These are phyloP conservation scores for Erysimum pusillum DNA, from an alignment of 441 rosid species.

Conservation along the genomic window DNA sequence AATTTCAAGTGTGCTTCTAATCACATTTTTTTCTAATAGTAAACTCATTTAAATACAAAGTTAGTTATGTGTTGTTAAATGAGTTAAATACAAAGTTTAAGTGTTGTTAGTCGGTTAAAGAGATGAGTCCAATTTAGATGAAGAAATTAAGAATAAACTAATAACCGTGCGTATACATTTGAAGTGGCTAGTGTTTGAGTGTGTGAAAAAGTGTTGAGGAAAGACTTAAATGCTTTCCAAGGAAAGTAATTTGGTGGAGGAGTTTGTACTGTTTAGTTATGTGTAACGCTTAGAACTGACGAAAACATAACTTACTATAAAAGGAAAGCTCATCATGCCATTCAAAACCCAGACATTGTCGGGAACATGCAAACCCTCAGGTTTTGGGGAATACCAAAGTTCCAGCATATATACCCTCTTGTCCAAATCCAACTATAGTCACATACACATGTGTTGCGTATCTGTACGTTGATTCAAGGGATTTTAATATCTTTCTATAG, in stretches of 20 bases:
- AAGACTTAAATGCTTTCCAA: conserved; percentile 42
- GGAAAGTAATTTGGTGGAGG: conserved; percentile 45
- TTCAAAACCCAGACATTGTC: conserved; percentile 75
- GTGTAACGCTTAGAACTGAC: conserved; percentile 63
- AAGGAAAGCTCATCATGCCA: conserved; percentile 82
- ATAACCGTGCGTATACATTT: background rate
- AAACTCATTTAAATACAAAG: no score
- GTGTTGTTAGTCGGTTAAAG: background rate
- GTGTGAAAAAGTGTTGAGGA: conserved; percentile 30
- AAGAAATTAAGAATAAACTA: conserved; percentile 2
- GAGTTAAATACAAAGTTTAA: no score
- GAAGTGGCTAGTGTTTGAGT: conserved; percentile 30
- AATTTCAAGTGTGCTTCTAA: no score
- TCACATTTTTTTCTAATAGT: no score
- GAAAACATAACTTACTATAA: conserved; percentile 61
- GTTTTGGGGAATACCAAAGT: conserved; percentile 63
- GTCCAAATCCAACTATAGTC: conserved; percentile 44
- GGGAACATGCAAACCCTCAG: conserved; percentile 93
- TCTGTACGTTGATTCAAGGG: conserved; percentile 10
- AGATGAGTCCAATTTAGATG: conserved; percentile 9
- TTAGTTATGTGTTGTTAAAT: no score
- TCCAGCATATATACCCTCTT: conserved; percentile 44
- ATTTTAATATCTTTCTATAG: background rate
- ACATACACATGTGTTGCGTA: conserved; percentile 20
- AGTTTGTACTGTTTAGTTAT: conserved; percentile 51